Base-by-base conservation (phyloP, 352 stramenopile genomes). In the Phytophthora kernoviae region DNA sequence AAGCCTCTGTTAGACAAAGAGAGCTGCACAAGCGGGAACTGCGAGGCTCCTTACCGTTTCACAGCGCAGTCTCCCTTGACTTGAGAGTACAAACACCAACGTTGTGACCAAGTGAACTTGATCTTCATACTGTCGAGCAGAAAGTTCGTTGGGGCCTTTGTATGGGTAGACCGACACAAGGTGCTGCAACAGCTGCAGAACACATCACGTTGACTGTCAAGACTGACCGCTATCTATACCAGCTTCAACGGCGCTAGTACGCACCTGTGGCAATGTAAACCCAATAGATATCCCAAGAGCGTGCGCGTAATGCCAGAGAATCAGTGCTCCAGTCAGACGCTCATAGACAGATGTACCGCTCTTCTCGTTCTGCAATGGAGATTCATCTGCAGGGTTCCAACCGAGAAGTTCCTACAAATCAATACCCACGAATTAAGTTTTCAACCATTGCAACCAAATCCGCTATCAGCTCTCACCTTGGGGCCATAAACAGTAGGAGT, bases 31-130 rank as follows among this genome's bases (percentile, higher is more conserved):
- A 56, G 12, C 3, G 12, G 17, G 18, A 4, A 43, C 3, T 5
- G 17, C 27, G 10, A 54, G 24, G 5, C 2, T 37, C 18, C 68
- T 48, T 60, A 89, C 79, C 15, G 72, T 74, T 26, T 94, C 83
- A 49, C 85, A 94, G 11, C 72, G 71, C 22, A 97, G 63, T 24
- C 61, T 75, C 48, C 87, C 85, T 68, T 91, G 95, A 55, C 90
- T 83, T 17, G 83, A 90, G n/a, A 96, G 65, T 17, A 96, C 89
- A 60, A 96, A 77, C 4, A 97, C 81, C 6, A 96, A 58, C 1
- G 87, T 92, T n/a, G 86, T 85, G 17, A 96, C 77, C 32, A 95
- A 77, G 46, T 90, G 83, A 26, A 90, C 75, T 70, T 97, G 86
- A 34, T 92, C 78, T 17, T 81, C 67, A 53, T 96, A 97, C 5